Percentiles rank a stretch among this genome's conserved stretches.
Conservation (phyloP, 2,329 filamentous ascomycete genomes). For the Metarhizium brunneum region DNA sequence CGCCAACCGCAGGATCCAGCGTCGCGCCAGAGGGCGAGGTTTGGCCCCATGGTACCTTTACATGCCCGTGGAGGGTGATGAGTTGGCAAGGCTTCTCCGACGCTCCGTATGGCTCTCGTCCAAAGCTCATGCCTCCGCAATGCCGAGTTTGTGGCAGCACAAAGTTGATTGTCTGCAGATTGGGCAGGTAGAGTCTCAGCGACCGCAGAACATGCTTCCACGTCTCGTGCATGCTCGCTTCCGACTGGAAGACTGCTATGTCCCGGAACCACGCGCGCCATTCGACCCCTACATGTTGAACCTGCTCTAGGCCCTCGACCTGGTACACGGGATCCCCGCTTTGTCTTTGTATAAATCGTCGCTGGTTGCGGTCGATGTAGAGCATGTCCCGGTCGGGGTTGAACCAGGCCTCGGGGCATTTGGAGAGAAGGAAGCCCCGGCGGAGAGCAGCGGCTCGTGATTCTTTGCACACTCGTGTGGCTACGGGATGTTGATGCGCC, state of each 20-base stretch:
- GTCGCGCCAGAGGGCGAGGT: constrained; percentile 5
- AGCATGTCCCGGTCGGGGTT: constrained; percentile 17
- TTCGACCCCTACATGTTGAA: constrained; percentile 18
- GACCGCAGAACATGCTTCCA: constrained; percentile 13
- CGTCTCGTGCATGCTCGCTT: constrained; percentile 11
- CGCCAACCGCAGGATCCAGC: neutral
- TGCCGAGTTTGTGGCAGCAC: constrained; percentile 17
- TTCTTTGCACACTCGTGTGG: constrained; percentile 15
- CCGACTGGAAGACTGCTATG: constrained; percentile 12
- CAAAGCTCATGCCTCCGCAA: constrained; percentile 16
- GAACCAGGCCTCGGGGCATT: constrained; percentile 15
- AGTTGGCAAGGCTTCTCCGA: constrained; percentile 11
- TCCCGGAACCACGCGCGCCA: constrained; percentile 20
- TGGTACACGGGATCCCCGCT: neutral
- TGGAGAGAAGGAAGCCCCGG: constrained; percentile 16
- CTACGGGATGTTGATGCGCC: constrained; percentile 10
- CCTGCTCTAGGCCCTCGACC: constrained; percentile 14
- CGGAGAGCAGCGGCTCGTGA: constrained; percentile 17
- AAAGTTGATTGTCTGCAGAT: constrained; percentile 15
- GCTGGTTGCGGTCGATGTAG: constrained; percentile 19
- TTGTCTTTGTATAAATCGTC: constrained; percentile 3
- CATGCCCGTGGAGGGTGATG: constrained; percentile 10
- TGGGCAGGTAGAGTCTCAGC: constrained; percentile 15
- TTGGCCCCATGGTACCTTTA: constrained; percentile 17
- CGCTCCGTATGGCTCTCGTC: constrained; percentile 17